These are phyloP conservation scores for Astragalus membranaceus DNA, from an alignment of 306 rosid genomes.

Conservation along the genomic window DNA sequence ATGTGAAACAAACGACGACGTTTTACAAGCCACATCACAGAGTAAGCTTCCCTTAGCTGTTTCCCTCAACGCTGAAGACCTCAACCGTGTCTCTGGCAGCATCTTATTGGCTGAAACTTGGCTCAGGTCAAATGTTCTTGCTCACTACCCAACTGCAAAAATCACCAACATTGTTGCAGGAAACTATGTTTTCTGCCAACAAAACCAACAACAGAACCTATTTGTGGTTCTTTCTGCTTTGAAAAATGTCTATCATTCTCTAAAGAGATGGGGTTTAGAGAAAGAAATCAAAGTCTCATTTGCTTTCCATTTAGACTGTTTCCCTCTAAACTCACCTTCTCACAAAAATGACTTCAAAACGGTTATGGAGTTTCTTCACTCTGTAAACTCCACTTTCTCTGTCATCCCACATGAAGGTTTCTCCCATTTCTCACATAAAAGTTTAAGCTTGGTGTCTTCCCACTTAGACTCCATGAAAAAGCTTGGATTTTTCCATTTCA, in stretches of 20 bases:
- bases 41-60: conserved; percentile 53
- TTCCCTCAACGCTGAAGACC: conserved; percentile 34
- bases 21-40: conserved; percentile 22
- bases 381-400: conserved; percentile 54
- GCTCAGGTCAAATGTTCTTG: conserved; percentile 58
- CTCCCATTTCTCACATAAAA: conserved; percentile 34
- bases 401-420: conserved; percentile 32
- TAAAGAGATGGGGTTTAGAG: conserved; percentile 85
- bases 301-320: conserved; percentile 38
- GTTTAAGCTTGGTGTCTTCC: conserved; percentile 32
- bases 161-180: conserved; percentile 69
- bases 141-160: conserved; percentile 55
- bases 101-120: conserved; percentile 63
- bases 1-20: conserved; percentile 30
- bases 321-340: conserved; percentile 18
- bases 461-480: conserved; percentile 46
- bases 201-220: conserved; percentile 22
- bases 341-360: conserved; percentile 26
- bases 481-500: conserved; percentile 42
- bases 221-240: conserved; percentile 37
- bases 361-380: conserved; percentile 37
- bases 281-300: conserved; percentile 56
- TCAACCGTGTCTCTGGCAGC: conserved; percentile 46
- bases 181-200: conserved; percentile 33
- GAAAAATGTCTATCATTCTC: conserved; percentile 63